Base-by-base conservation (phyloP, 2,329 filamentous ascomycete species). In the Apiospora kogelbergensis region DNA sequence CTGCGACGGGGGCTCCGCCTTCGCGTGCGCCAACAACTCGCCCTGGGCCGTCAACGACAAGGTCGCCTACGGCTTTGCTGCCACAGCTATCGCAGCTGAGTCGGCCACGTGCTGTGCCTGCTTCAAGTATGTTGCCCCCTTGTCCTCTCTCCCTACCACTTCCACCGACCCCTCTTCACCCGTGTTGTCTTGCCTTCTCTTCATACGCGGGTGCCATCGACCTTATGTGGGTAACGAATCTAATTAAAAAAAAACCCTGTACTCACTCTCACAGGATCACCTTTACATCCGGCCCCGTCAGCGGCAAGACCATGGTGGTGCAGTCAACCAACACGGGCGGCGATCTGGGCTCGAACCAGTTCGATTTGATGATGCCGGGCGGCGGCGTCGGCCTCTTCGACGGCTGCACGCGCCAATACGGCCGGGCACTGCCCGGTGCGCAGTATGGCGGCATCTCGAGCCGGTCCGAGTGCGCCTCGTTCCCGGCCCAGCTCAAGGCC, bases 261-360 rank as follows among this genome's bases (percentile, higher is more conserved):
- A 66, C 67, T 41, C 15, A n/a, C 65, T 13, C n/a, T 9, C 22
- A 22, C 67, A 76, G 74, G 67, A 70, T 76, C 17, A 66, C 70
- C 44, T 81, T 81, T 70, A 81, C 80, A 0, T 78, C 75, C 66
- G 82, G 82, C 5, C 75, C 83, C 3, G 80, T 86, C 22, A 74
- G 78, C 26, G 85, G 86, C 48, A 88, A 89, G 78, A 84, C 81
- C 65, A 86, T 88, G 84, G 82, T 89, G 67, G 82, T 89, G 15
- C 87, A 89, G 72, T 82, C 84, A 22, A 88, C 85, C 5, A 89
- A 89, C 75, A 88, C 86, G 3, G 87, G 85, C 45, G 81, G 80
- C 42, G 86, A 88, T 76, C 79, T 88, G 3, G 81, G 80, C 42
- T 72, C 74, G 33, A 86, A 86, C 72, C 85, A 88, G 57, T 88